Base-by-base conservation (phyloP, 2,329 filamentous ascomycete species). In the Parascedosporium putredinis region DNA sequence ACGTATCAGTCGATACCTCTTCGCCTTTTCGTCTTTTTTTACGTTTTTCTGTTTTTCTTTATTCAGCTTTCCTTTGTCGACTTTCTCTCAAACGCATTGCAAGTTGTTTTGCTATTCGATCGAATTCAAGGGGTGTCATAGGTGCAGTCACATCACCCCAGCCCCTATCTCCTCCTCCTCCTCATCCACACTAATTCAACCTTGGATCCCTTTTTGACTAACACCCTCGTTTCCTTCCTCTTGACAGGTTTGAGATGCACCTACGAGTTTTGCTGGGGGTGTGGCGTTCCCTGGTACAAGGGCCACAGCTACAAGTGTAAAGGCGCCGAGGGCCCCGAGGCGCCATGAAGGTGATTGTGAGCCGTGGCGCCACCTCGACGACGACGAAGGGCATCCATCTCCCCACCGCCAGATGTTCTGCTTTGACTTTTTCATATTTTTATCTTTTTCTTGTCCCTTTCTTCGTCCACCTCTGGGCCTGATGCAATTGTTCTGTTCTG, bases 251-350 rank as follows among this genome's bases (percentile, higher is more conserved):
- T 60, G 45, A 63, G 58, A 34, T 68, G 66, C 50, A 56, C 55
- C 36, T 52, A 57, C 53, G 54, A 67, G 42, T 68, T 65, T 49
- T 68, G 65, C 55, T 65, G 64, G 64, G 53, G 55, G 34, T 67
- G 64, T 51, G 50, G 55, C 38, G 36, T 51, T 16, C 44, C 34
- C 8, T 63, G 59, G 59, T 29, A 10, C 31, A 38, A 49, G 7
- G 33, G 40, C 4, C 61, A 63, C 46, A 56, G 45, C 51, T 57
- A 52, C 47, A 42, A 53, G 48, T 64, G 60, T 49, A 47, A 29
- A n/a, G 53, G 52, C 33, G 49, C 36, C 7, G 16, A 34, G 25
- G 50, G 29, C 38, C 24, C 42, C 14, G 43, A n/a, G 46, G 50
- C 45, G 50, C 20, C 20, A 2, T 45, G 20, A 14, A 6, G 7